These are phyloP conservation scores for Xylaria sp. DNA, from an alignment of 2,329 filamentous ascomycete species.

Conservation along the genomic window DNA sequence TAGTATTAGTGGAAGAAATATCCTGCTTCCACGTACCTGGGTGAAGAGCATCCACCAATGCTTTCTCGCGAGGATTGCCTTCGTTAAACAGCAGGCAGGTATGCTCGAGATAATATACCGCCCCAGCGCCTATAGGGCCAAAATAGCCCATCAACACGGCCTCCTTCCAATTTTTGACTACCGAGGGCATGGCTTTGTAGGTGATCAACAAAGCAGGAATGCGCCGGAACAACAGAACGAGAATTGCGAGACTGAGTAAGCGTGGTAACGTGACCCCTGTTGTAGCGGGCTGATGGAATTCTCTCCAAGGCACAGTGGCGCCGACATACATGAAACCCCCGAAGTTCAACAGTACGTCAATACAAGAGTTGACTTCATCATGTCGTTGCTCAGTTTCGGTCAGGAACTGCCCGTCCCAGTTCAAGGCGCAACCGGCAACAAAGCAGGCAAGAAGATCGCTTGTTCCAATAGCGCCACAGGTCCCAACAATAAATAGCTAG, in stretches of 20 bases:
- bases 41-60: slow-evolving; percentile 45
- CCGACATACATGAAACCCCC: slow-evolving; percentile 66
- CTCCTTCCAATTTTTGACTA: slow-evolving; percentile 60
- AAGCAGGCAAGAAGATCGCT: slow-evolving; percentile 67
- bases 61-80: slow-evolving; percentile 32
- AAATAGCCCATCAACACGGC: slow-evolving; percentile 71
- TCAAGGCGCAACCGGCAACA: slow-evolving; percentile 62
- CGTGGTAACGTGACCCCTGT: slow-evolving; percentile 59
- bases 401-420: slow-evolving; percentile 67
- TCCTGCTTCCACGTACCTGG: slow-evolving; percentile 35
- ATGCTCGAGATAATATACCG: slow-evolving; percentile 73
- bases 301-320: slow-evolving; percentile 58
- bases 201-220: slow-evolving; percentile 60
- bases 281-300: slow-evolving; percentile 57
- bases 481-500: slow-evolving; percentile 62
- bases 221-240: slow-evolving; percentile 60
- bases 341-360: slow-evolving; percentile 65
- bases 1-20: not conserved
- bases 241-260: slow-evolving; percentile 56
- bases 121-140: slow-evolving; percentile 77
- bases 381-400: slow-evolving; percentile 60
- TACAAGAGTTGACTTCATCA: slow-evolving; percentile 64
- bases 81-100: slow-evolving; percentile 47
- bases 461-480: slow-evolving; percentile 61
- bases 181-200: slow-evolving; percentile 61